A percentile compares a stretch with the other conserved stretches of the same genome.
Evolutionary conservation across 1,284 basidiomycete genomes (phyloP).

Genomic region (Cryptococcus neoformans): DNA sequence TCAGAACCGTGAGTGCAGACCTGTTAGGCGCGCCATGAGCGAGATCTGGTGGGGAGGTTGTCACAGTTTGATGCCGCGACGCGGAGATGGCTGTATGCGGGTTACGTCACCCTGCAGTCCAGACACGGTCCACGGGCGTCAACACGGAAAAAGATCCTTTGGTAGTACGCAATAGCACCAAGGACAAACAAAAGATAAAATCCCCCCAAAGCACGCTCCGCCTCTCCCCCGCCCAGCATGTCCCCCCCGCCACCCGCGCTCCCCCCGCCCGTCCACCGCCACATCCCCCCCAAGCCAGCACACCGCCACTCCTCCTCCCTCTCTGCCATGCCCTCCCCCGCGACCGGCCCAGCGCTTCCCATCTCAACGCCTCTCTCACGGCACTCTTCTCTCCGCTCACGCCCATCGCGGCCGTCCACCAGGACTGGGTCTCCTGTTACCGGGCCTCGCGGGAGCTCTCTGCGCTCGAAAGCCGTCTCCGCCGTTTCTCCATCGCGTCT

Average conservation of each 20-base stretch:
- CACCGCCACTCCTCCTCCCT: slow-evolving; percentile 11
- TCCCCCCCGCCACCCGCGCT: background rate
- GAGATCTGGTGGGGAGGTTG: too few species aligned
- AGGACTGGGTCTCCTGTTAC: slow-evolving; percentile 1
- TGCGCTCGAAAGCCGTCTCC: background rate
- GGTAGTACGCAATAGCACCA: too few species aligned
- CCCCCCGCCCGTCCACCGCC: too few species aligned
- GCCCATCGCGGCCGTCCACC: slow-evolving; percentile 7
- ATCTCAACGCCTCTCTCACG: background rate
- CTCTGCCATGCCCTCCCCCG: slow-evolving; percentile 6
- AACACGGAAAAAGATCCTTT: too few species aligned
- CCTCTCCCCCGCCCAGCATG: background rate
- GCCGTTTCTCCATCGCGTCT: slow-evolving; percentile 22
- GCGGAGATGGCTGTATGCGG: too few species aligned
- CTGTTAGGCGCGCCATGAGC: too few species aligned
- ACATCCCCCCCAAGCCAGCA: background rate
- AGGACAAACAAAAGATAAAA: background rate
- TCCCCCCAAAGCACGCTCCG: background rate
- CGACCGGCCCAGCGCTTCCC: background rate
- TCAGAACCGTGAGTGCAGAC: too few species aligned
- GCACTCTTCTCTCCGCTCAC: background rate
- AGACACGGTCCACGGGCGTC: too few species aligned
- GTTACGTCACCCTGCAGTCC: too few species aligned
- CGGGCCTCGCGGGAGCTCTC: too few species aligned
- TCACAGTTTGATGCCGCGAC: too few species aligned